Evolutionary conservation across 768 basidiomycete genomes (phyloP).

Genomic region (Panaeolus cyanescens): DNA sequence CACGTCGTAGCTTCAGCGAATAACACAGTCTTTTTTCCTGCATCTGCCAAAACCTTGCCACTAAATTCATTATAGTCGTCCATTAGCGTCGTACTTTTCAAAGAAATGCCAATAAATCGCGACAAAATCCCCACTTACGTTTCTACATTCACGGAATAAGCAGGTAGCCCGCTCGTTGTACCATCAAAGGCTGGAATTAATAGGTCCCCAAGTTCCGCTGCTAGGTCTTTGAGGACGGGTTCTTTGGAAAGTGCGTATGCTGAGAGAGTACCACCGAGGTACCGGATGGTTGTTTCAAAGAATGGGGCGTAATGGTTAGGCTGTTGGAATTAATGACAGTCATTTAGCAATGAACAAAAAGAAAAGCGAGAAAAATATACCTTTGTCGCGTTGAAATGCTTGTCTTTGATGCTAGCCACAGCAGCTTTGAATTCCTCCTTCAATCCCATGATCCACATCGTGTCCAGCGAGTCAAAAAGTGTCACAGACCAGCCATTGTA

Average conservation of each 20-base stretch:
- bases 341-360: conserved; percentile 1
- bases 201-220: conserved; percentile 65
- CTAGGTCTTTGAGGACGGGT: conserved; percentile 55
- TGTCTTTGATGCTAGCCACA: conserved; percentile 47
- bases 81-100: no score
- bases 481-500: conserved; percentile 59
- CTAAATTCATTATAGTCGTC: conserved; percentile 22
- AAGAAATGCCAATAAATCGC: not conserved
- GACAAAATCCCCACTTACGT: conserved; percentile 32
- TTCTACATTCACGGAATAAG: conserved; percentile 58
- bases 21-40: conserved; percentile 17
- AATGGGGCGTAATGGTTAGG: conserved; percentile 46
- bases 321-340: conserved; percentile 1
- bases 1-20: conserved; percentile 50
- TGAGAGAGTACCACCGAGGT: conserved; percentile 74
- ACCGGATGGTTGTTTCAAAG: conserved; percentile 79
- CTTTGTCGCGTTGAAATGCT: conserved; percentile 40
- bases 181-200: conserved; percentile 65
- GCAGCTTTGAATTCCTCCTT: conserved; percentile 65
- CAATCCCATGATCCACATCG: conserved; percentile 82
- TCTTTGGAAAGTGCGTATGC: conserved; percentile 76
- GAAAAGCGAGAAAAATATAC: conserved; percentile 14
- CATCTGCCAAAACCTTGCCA: conserved; percentile 23
- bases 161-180: conserved; percentile 63
- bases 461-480: conserved; percentile 77